phyloP scores from a whole-genome alignment of 805 yeast species.

The Cyberlindnera euphorbiiphila region DNA sequence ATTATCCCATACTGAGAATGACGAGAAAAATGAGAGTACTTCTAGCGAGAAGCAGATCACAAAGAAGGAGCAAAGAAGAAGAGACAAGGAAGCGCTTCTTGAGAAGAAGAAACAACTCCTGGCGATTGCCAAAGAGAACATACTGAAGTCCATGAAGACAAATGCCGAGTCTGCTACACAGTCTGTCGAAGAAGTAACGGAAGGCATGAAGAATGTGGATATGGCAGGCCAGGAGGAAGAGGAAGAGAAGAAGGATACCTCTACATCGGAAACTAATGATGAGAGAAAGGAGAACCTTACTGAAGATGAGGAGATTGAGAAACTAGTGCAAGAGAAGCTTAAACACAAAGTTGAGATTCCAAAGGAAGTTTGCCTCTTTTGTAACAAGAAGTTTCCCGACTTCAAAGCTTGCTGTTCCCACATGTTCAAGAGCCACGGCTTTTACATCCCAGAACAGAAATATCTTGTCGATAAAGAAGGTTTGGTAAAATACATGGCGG shows the following conservation, averaged over 20 bases:
- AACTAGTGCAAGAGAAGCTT: constrained; percentile 36
- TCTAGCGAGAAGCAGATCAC: constrained; percentile 31
- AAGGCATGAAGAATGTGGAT: background rate
- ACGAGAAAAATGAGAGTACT: constrained; percentile 15
- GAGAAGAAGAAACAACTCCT: constrained; percentile 39
- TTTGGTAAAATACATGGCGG: constrained; percentile 72
- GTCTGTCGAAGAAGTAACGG: background rate
- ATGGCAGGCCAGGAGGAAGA: constrained; percentile 5
- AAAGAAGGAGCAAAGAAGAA: constrained; percentile 39
- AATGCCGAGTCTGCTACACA: background rate
- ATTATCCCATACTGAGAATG: constrained; percentile 24
- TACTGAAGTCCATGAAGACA: constrained; percentile 29
- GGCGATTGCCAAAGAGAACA: constrained; percentile 38
- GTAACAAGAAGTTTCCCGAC: constrained; percentile 42
- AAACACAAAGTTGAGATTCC: constrained; percentile 44
- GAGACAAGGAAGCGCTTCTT: constrained; percentile 39
- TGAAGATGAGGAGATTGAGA: constrained; percentile 37
- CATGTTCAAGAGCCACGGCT: constrained; percentile 76
- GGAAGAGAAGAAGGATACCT: background rate
- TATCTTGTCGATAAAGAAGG: constrained; percentile 72
- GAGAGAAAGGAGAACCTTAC: constrained; percentile 26
- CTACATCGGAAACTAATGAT: constrained; percentile 5
- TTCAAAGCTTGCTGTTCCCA: constrained; percentile 59
- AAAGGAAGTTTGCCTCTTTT: constrained; percentile 49
- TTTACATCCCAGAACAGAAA: constrained; percentile 80